Evolutionary conservation across 768 basidiomycete genomes (phyloP), one percentile per base, ranked within the genome.

Genomic region (Lactarius sp.): DNA sequence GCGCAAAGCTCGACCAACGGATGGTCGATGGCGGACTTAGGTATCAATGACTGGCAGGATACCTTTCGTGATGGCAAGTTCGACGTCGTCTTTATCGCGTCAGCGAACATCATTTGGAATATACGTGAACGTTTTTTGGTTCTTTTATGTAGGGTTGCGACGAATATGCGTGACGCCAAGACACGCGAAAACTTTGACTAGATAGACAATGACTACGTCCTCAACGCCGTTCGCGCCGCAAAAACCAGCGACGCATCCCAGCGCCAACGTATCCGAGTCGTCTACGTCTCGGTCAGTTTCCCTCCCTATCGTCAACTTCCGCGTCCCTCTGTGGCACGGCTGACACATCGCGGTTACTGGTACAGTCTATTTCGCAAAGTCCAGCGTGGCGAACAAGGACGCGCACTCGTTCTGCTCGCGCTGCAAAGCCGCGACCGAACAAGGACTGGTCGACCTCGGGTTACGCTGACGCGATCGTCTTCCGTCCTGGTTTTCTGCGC

Each of bases 341-440:
- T 42, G 14, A 47, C 34, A 44, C 36, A 44, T 47, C 12, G 10
- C 60, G 85, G 83, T 79, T 80, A 20, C n/a, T 46, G n/a, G n/a
- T 8, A 46, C 9, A 4, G n/a, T 20, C n/a, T 6, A 44, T 16
- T 10, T 46, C 46, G 6, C n/a, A 46, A 46, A 20, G 31, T 49
- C 47, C 4, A 41, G 18, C 0, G 80, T 80, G 12, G 83, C 88
- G 27, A 75, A 82, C 69, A 58, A 82, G 0, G 74, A 72, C 0
- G 83, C 86, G 4, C 65, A 60, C 0, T 79, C 86, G 68, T 73
- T 87, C 16, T 89, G 88, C 62, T 39, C 75, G 1, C 81, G 70
- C 85, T 84, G 82, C 68, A 91, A 91, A 74, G 90, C 87, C n/a
- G 74, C 84, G 22, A 92, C 90, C 0, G 90, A 92, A 72, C 75